Evolutionary conservation across 371 early-diverging fungal species (phyloP), one percentile per base, ranked within the genome.

Genomic region (Mortierella sp.): DNA sequence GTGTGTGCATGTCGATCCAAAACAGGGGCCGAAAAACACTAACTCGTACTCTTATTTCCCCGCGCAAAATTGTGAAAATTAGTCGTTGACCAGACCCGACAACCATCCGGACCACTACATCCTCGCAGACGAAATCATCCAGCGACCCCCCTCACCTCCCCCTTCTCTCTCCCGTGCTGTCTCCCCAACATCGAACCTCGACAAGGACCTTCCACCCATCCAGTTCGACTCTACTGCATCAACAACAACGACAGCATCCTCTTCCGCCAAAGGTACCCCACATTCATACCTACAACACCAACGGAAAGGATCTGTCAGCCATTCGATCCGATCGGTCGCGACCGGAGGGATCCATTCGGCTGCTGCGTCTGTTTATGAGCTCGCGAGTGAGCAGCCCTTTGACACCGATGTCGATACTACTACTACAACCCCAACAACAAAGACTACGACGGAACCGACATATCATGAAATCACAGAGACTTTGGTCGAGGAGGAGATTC

Each of bases 351-450:
- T 72, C 10, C 79, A 55, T 10, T 81, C 86, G 5, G 75, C 81
- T 8, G 82, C 82, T 24, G 73, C 86, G 0, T 86, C 86, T n/a
- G 75, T 86, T 53, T 86, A 86, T 57, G 86, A 86, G 46, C 71
- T 86, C 1, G 86, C 86, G 5, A 76, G 53, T n/a, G 86, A 86
- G 28, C 76, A 70, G 37, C 40, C 71, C 40, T 44, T 72, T 26
- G 34, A 53, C 5, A 31, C 51, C 1, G 37, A 28, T 3, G 21
- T 24, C 11, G 54, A 26, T 43, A 54, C 57, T 19, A n/a, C 57
- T 16, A 1, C 73, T 11, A 14, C 73, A 34, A 46, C 50, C 4
- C 34, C 69, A 3, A 51, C 72, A 14, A 54, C 37, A 26, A 44
- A 14, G 28, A 26, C 24, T 5, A 0, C 37, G 8, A 75, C 67